Base-by-base conservation (phyloP, 164 flowering plant species). In the Cinnamomum micranthum region DNA sequence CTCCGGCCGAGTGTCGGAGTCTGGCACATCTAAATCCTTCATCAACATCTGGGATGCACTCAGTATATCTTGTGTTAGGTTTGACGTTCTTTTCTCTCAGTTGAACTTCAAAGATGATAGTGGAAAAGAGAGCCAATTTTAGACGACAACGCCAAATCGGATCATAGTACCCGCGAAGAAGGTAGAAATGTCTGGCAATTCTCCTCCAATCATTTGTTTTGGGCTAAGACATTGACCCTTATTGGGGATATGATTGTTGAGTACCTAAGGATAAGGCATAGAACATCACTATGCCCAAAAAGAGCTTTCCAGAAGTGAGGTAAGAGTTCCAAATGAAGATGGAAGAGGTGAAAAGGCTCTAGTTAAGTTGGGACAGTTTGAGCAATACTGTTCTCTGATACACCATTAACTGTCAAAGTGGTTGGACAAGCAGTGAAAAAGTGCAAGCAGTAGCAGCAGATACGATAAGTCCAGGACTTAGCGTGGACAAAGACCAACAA, bases 401-500 rank as follows among this genome's bases (percentile, higher is more conserved):
- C 93, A 95, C 75, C 93, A 98, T 31, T 80, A 92, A 98, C 82
- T 95, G 99, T 80, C 88, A 85, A 83, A 90, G 92, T 84, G 98
- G 93, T 78, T 85, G 99, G 81, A 96, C 88, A 67, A 92, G 88
- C 78, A 93, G 99, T 85, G 98, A 98, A 35, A 90, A 81, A 92
- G 96, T 82, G 99, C 98, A 72, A 95, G 98, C 75, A 89, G 98
- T 79, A 92, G 98, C 75, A 79, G 75, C 69, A 81, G 87, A 74
- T 81, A 79, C 77, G 76, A 60, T 15, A 76, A 41, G 9, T 47
- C 85, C n/a, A 76, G 77, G 50, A 47, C 77, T 76, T 77, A 85
- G 80, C 81, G 88, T 60, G 90, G 90, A 77, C 91, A 87, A 78
- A 89, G 80, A 62, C 75, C 75, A 78, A 92, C 80, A 79, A 91